Evolutionary conservation across 257 asterid species (phyloP).

Genomic region (Avicennia marina): DNA sequence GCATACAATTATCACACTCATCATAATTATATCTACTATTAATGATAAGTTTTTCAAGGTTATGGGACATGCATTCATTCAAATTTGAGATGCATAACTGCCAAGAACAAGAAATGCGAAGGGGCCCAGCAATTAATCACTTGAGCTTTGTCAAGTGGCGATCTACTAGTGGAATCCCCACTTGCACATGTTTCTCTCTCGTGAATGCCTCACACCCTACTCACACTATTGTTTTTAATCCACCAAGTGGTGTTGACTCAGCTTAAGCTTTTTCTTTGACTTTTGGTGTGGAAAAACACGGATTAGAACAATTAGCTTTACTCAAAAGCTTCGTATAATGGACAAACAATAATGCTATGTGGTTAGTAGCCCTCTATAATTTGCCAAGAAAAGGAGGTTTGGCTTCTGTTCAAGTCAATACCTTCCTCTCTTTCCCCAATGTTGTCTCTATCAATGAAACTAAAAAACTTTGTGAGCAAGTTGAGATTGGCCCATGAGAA

Average conservation of each 20-base stretch:
- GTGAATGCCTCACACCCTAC: slow-evolving; percentile 21
- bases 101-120: slow-evolving; percentile 8
- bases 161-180: slow-evolving; percentile 45
- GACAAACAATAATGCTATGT: slow-evolving; percentile 36
- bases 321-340: slow-evolving; percentile 47
- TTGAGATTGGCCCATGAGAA: slow-evolving; percentile 69
- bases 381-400: background rate
- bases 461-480: slow-evolving; percentile 66
- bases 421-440: slow-evolving; percentile 7
- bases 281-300: slow-evolving; percentile 42
- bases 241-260: slow-evolving; percentile 50
- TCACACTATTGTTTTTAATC: slow-evolving; percentile 20
- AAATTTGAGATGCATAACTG: slow-evolving; percentile 16
- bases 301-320: slow-evolving; percentile 51
- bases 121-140: slow-evolving; percentile 21
- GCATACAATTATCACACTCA: background rate
- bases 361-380: background rate
- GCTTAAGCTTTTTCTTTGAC: slow-evolving; percentile 51
- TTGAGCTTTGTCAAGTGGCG: slow-evolving; percentile 34
- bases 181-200: slow-evolving; percentile 31
- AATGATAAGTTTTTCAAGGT: slow-evolving; percentile 19
- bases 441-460: slow-evolving; percentile 64
- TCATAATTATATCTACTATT: background rate
- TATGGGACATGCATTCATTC: slow-evolving; percentile 25
- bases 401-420: slow-evolving; percentile 34